Percentiles rank a stretch among this genome's conserved stretches.
Evolutionary conservation across 2,329 filamentous ascomycete genomes (phyloP).

Genomic region (Atkinsonella hypoxylon): DNA sequence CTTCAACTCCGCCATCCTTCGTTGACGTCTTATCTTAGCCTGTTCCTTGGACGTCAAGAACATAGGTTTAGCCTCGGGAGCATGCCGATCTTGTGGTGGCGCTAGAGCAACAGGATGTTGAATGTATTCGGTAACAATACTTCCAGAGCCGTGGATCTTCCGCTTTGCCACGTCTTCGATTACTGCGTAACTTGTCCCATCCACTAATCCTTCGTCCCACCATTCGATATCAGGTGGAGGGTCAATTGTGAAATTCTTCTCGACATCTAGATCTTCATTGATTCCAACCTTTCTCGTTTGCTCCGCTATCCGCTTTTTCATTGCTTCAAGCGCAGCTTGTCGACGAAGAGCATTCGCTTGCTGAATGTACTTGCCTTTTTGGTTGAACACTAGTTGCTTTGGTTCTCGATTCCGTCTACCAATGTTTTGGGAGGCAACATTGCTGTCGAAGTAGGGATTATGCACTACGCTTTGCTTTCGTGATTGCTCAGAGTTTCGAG

Average conservation of each 20-base stretch:
- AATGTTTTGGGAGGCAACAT: constrained; percentile 45
- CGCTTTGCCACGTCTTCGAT: constrained; percentile 53
- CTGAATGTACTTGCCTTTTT: constrained; percentile 93
- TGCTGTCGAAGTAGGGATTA: constrained; percentile 78
- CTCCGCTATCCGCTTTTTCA: constrained; percentile 87
- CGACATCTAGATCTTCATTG: constrained; percentile 78
- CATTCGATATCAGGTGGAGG: constrained; percentile 83
- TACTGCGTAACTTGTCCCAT: constrained; percentile 61
- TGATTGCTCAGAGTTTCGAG: constrained; percentile 5
- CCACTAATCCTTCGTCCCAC: constrained; percentile 88
- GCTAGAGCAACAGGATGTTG: constrained; percentile 88
- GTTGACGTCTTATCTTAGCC: constrained; percentile 78
- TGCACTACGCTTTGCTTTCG: constrained; percentile 2
- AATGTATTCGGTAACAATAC: constrained; percentile 80
- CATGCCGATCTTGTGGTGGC: constrained; percentile 78
- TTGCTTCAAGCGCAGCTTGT: constrained; percentile 79
- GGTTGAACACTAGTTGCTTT: constrained; percentile 76
- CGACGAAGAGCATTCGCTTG: constrained; percentile 82
- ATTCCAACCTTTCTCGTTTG: constrained; percentile 83
- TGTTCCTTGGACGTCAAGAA: constrained; percentile 85
- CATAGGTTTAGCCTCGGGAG: constrained; percentile 74
- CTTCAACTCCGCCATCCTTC: constrained; percentile 84
- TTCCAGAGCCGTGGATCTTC: constrained; percentile 67
- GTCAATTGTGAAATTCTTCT: constrained; percentile 80
- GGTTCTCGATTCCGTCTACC: constrained; percentile 52